Evolutionary conservation across 148 eudicot genomes (phyloP), one percentile per base, ranked within the genome.

Genomic region (Salicornia ramosissima): DNA sequence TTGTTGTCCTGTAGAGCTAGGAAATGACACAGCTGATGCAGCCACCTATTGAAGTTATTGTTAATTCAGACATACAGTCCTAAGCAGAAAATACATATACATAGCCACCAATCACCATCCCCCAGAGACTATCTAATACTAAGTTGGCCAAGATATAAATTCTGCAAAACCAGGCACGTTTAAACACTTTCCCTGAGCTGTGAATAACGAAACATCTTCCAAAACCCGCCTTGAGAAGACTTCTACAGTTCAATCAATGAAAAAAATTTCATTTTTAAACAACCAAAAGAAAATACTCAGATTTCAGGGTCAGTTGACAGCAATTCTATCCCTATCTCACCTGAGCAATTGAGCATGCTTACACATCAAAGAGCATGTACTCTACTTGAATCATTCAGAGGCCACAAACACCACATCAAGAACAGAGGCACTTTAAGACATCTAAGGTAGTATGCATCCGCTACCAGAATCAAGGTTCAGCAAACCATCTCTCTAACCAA

Each of bases 191-290:
- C 24, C 53, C 53, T 18, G 18, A 49, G 22, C 53, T 18, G 6
- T 49, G 63, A 13, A 71, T 51, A 50, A 14, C 18, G 34, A 49
- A 25, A 5, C 50, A 59, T 58, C 63, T 29, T 70, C 15, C 5
- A 31, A 16, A 31, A 30, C 13, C 9, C 7, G 36, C 54, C 36
- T 13, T 4, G 40, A 36, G 40, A 33, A 36, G 14, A 10, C 15
- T 52, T 49, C 42, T 64, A 22, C 28, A 50, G 40, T n/a, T n/a
- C n/a, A n/a, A n/a, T n/a, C n/a, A n/a, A 40, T 54, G 59, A 54
- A 4, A 28, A 51, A 8, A 33, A 22, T 31, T 14, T 21, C 49
- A 14, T 16, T 10, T 21, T 4, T 15, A 14, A 68, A n/a, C 21
- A 52, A 7, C 34, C 11, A 53, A 4, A 56, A 36, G 49, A 40